phyloP scores from a whole-genome alignment of 495 filamentous ascomycete genomes.

The Penicillium manginii region DNA sequence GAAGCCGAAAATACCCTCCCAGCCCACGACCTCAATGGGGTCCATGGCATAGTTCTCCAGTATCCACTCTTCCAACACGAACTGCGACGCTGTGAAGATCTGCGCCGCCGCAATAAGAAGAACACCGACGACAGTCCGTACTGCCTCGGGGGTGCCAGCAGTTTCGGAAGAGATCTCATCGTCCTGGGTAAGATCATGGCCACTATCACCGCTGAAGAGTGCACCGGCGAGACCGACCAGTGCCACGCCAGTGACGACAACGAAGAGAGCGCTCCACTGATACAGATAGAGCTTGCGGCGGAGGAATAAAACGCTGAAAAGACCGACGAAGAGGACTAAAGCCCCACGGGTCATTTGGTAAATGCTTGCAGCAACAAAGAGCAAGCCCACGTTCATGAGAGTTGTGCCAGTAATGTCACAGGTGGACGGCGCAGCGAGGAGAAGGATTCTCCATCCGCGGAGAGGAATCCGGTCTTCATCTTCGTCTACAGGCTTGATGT shows the following conservation, averaged over 20 bases:
- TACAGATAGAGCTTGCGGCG: conserved; percentile 74
- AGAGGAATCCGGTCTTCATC: conserved; percentile 59
- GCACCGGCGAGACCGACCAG: conserved; percentile 88
- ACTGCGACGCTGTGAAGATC: conserved; percentile 95
- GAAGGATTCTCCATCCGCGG: conserved; percentile 68
- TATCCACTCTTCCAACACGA: conserved; percentile 94
- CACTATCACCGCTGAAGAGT: conserved; percentile 68
- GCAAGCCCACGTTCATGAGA: conserved; percentile 92
- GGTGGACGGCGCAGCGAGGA: conserved; percentile 84
- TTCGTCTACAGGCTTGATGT: conserved; percentile 52
- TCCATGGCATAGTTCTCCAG: conserved; percentile 88
- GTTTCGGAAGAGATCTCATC: conserved; percentile 25
- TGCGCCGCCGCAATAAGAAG: conserved; percentile 89
- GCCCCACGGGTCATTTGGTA: conserved; percentile 99
- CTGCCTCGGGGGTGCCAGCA: conserved; percentile 59
- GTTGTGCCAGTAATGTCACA: conserved; percentile 96
- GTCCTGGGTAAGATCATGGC: conserved; percentile 44
- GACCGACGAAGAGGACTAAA: conserved; percentile 89
- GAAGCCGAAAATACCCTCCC: conserved; percentile 95
- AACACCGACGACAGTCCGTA: conserved; percentile 79
- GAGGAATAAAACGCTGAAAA: conserved; percentile 93
- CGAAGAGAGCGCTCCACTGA: conserved; percentile 86
- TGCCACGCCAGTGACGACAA: conserved; percentile 86
- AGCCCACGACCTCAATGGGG: conserved; percentile 89
- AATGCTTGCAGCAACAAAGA: conserved; percentile 92